Conservation (phyloP, 2,329 filamentous ascomycete genomes). For the Penicillium sp. region DNA sequence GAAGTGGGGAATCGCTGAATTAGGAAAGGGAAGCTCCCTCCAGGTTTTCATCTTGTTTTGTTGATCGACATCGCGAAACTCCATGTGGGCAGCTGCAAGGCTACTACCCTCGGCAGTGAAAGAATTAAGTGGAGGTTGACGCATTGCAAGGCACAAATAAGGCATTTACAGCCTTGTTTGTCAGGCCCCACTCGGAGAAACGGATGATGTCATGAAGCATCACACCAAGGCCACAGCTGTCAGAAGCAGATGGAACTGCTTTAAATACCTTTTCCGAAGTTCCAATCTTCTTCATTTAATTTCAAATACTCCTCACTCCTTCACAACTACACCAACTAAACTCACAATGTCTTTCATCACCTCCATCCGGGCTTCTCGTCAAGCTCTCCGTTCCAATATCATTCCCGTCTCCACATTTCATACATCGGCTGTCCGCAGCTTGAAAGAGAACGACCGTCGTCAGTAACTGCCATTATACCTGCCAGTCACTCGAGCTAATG, state of each 20-base stretch:
- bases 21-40: no score
- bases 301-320: background rate
- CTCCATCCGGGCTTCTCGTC: conserved; percentile 28
- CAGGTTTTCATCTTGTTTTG: background rate
- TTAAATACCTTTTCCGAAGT: background rate
- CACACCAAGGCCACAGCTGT: background rate
- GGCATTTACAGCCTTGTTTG: background rate
- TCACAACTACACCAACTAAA: background rate
- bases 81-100: no score
- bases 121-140: no score
- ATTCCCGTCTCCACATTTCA: conserved; percentile 28
- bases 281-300: background rate
- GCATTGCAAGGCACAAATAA: no score
- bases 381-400: conserved; percentile 22
- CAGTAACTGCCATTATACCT: conserved; percentile 6
- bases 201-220: background rate
- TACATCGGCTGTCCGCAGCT: conserved; percentile 26
- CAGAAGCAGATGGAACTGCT: background rate
- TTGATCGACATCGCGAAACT: background rate
- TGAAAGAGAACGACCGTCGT: conserved; percentile 42
- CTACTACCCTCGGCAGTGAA: no score
- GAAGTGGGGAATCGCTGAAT: no score
- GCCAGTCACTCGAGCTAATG: background rate
- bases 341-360: conserved; percentile 39
- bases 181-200: background rate